Base-by-base conservation (phyloP, 179 eudicot species). In the Amaranthus tricolor region DNA sequence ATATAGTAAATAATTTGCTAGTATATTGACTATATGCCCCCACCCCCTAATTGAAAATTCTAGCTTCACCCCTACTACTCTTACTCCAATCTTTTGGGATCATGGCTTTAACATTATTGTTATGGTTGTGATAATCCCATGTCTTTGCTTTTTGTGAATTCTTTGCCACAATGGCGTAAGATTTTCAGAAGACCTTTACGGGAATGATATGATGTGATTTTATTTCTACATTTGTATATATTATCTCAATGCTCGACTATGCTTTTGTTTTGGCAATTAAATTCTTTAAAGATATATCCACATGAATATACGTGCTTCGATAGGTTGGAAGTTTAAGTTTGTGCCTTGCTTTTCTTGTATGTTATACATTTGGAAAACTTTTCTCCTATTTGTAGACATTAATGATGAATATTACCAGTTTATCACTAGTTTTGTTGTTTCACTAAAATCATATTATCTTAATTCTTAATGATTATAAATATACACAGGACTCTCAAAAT, bases 401-500 rank as follows among this genome's bases (percentile, higher is more conserved):
- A 31, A n/a, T 62, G 65, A 62, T 12, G 66, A 62, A 9, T 43
- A 5, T 53, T 49, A 74, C 48, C 62, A 40, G 9, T 17, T 53
- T 49, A 74, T 47, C 62, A 40, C 14, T 17, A 43, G 43, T 54
- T 21, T 16, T 49, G 20, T 52, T 52, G 19, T 48, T 68, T 58
- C 54, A 8, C 40, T 20, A 0, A 31, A 17, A 52, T 11, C 49
- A 64, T 65, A 31, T 69, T n/a, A 50, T 11, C 16, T 5, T 31
- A 19, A 16, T 31, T 17, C 56, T 49, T 4, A 31, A 14, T 61
- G 68, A 52, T 60, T 21, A 15, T 16, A 45, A 62, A 4, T 11
- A 0, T 57, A 49, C 73, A 58, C 84, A 90, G 92, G 96, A 88
- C 64, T 76, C 84, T 9, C 88, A 84, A 72, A 82, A 80, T 63